phyloP scores from a whole-genome alignment of 1,139 yeast species.

The Neolecta irregularis region DNA sequence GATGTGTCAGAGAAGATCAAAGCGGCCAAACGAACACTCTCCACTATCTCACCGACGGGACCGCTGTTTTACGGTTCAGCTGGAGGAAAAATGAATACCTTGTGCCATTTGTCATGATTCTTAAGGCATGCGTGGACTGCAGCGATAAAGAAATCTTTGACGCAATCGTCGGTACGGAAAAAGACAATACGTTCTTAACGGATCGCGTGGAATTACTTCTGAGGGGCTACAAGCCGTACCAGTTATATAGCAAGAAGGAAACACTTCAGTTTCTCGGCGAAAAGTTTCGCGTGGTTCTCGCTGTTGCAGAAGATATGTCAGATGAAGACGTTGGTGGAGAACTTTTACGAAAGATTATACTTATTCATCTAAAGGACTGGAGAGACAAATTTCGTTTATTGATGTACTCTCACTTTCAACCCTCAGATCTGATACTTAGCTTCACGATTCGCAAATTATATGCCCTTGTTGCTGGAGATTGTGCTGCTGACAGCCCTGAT shows the following conservation, averaged over 20 bases:
- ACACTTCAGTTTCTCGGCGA: conserved; percentile 89
- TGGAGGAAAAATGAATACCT: conserved; percentile 94
- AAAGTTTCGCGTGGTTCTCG: conserved; percentile 85
- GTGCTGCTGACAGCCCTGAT: conserved; percentile 97
- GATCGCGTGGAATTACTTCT: conserved; percentile 91
- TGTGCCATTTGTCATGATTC: conserved; percentile 82
- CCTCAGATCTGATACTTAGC: not conserved
- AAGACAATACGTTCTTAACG: conserved; percentile 77
- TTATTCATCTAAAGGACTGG: conserved; percentile 66
- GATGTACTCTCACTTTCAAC: conserved; percentile 21
- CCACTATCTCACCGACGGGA: conserved; percentile 91
- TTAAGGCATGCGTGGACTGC: conserved; percentile 79
- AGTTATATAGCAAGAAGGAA: conserved; percentile 65
- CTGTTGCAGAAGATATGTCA: conserved; percentile 71
- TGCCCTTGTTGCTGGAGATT: conserved; percentile 89
- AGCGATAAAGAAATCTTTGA: conserved; percentile 91
- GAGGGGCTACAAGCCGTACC: conserved; percentile 72
- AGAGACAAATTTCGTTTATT: conserved; percentile 73
- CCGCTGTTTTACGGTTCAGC: conserved; percentile 86
- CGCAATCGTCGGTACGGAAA: conserved; percentile 84
- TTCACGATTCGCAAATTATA: conserved; percentile 94
- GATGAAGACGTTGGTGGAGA: conserved; percentile 86
- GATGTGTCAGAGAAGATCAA: conserved; percentile 92
- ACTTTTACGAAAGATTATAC: conserved; percentile 65
- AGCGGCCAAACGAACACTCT: conserved; percentile 92